Conservation (phyloP, 129 eudicot genomes). For the Flaveria bidentis region DNA sequence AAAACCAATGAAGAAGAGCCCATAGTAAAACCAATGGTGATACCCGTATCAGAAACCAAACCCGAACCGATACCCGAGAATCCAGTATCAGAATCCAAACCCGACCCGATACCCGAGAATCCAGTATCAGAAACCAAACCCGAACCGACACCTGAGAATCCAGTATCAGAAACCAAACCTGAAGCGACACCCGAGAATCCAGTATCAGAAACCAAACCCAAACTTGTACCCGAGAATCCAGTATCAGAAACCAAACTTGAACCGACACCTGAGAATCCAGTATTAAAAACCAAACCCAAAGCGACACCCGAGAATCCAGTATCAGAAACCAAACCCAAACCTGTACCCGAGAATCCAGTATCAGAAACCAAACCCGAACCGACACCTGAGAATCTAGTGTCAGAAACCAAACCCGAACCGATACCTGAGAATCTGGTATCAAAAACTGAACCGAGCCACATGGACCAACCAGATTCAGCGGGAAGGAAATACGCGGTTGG, state of each 20-base stretch:
- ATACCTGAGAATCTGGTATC: not conserved
- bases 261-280: not conserved
- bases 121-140: not conserved
- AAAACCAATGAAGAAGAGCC: slow-evolving; percentile 31
- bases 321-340: too few relatives aligned
- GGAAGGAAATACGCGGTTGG: slow-evolving; percentile 52
- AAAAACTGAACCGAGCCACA: slow-evolving; percentile 41
- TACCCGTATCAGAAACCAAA: slow-evolving; percentile 24
- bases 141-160: not conserved
- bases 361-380: too few relatives aligned
- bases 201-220: slow-evolving; percentile 29
- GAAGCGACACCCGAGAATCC: not conserved
- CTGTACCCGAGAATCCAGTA: too few relatives aligned
- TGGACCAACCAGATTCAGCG: slow-evolving; percentile 58
- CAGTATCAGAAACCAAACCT: slow-evolving; percentile 24
- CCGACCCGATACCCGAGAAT: not conserved
- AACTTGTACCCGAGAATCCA: not conserved
- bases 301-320: too few relatives aligned
- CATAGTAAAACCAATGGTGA: slow-evolving; percentile 26
- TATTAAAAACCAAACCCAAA: too few relatives aligned
- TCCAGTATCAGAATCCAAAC: too few relatives aligned
- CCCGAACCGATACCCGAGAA: not conserved
- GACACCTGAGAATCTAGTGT: too few relatives aligned
- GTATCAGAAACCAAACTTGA: not conserved
- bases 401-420: not conserved